These are phyloP conservation scores for Xylaria sp. DNA, from an alignment of 2,329 filamentous ascomycete genomes.

Conservation along the genomic window DNA sequence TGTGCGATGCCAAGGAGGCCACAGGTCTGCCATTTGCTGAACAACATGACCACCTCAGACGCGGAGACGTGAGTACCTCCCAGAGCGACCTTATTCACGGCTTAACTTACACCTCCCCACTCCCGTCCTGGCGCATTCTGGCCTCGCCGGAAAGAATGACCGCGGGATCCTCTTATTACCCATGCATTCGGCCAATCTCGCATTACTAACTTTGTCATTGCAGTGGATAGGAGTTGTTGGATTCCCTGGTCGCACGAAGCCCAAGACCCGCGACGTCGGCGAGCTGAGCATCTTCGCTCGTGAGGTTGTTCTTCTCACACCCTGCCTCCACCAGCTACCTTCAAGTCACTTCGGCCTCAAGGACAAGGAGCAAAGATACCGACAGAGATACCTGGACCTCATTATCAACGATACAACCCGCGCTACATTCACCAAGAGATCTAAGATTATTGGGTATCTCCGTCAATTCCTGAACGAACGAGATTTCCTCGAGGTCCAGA, in stretches of 20 bases:
- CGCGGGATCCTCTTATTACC: not conserved
- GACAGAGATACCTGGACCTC: slow-evolving; percentile 92
- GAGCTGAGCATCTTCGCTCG: slow-evolving; percentile 94
- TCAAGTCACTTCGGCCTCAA: slow-evolving; percentile 94
- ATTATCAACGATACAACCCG: slow-evolving; percentile 94
- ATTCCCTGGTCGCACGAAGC: slow-evolving; percentile 84
- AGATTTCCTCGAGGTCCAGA: slow-evolving; percentile 84
- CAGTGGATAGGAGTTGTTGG: slow-evolving; percentile 85
- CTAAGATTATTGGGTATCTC: slow-evolving; percentile 89
- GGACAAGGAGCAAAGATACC: slow-evolving; percentile 92
- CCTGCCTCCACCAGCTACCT: slow-evolving; percentile 90
- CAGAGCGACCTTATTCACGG: not conserved
- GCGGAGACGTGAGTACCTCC: slow-evolving; percentile 72
- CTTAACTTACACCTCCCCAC: no score
- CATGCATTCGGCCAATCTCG: not conserved
- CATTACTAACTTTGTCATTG: not conserved
- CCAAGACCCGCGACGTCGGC: slow-evolving; percentile 89
- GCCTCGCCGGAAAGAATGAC: no score
- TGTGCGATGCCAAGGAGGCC: slow-evolving; percentile 88
- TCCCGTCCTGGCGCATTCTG: no score
- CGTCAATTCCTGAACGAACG: slow-evolving; percentile 87
- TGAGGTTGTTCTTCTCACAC: slow-evolving; percentile 85
- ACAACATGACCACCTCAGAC: slow-evolving; percentile 88
- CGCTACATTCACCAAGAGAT: slow-evolving; percentile 83
- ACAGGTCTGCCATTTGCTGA: slow-evolving; percentile 79